Percentiles rank a stretch among this genome's conserved stretches.
Conservation (phyloP, 2,329 filamentous ascomycete genomes). For the Epicoccum nigrum region DNA sequence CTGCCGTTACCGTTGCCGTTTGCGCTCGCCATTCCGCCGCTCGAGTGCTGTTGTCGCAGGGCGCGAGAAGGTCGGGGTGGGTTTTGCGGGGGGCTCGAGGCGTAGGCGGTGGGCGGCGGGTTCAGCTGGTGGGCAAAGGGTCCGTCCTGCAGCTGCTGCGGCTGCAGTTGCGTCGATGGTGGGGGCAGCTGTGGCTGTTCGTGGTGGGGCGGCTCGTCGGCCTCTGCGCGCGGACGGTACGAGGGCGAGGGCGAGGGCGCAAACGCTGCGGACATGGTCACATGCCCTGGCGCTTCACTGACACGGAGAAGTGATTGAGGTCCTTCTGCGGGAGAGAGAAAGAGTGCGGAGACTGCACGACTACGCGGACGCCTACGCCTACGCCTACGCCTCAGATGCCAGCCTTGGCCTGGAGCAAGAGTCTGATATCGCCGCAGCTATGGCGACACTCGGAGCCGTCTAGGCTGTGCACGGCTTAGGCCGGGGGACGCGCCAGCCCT, state of each 20-base stretch:
- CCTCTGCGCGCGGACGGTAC: constrained; percentile 18
- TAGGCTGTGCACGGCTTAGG: constrained; percentile 30
- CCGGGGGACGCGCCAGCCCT: constrained; percentile 7
- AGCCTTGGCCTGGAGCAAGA: constrained; percentile 23
- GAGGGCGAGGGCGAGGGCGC: constrained; percentile 26
- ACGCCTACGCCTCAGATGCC: neutral
- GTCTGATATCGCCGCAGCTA: constrained; percentile 23
- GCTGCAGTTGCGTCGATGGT: constrained; percentile 19
- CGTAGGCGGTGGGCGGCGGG: constrained; percentile 22
- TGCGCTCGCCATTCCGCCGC: constrained; percentile 43
- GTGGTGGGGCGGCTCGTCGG: constrained; percentile 41
- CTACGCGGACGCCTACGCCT: neutral
- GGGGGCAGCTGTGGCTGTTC: constrained; percentile 26
- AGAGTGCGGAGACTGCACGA: neutral
- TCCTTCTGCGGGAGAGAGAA: too few species aligned
- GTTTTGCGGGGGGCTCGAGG: constrained; percentile 30
- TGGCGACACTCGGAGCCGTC: constrained; percentile 14
- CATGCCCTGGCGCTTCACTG: neutral
- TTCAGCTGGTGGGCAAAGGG: constrained; percentile 8
- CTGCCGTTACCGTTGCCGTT: constrained; percentile 39
- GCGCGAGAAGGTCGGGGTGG: constrained; percentile 39
- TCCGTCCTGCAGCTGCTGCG: constrained; percentile 3
- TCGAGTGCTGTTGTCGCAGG: constrained; percentile 35
- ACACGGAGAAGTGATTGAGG: too few species aligned
- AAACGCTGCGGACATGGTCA: constrained; percentile 29